A percentile compares a stretch with the other conserved stretches of the same genome.
phyloP scores from a whole-genome alignment of 192 early-diverging fungal genomes.

The Mortierella antarctica region DNA sequence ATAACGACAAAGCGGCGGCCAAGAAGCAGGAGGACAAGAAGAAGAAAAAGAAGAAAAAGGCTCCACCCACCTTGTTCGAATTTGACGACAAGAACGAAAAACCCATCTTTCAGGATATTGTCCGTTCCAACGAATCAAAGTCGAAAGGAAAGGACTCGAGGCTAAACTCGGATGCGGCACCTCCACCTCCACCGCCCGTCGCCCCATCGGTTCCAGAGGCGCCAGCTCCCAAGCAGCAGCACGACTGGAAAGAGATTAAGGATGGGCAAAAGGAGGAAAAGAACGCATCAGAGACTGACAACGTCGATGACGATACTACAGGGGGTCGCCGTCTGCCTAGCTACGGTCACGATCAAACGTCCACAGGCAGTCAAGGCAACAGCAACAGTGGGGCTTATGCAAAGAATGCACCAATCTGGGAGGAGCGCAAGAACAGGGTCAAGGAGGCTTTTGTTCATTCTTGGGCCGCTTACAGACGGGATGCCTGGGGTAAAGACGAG shows the following conservation, averaged over 20 bases:
- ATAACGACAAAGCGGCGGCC: constrained; percentile 6
- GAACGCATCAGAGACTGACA: constrained; percentile 2
- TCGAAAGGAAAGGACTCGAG: not conserved
- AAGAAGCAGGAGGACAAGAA: constrained; percentile 15
- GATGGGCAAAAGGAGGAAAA: not conserved
- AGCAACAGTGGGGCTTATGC: not conserved
- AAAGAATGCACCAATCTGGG: constrained; percentile 48
- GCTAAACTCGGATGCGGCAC: not conserved
- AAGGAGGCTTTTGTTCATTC: constrained; percentile 76
- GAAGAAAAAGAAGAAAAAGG: constrained; percentile 41
- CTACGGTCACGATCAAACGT: not conserved
- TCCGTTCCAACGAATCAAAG: constrained; percentile 3
- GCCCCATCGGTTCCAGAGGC: constrained; percentile 1
- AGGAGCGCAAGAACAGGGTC: constrained; percentile 70
- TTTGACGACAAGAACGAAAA: constrained; percentile 11
- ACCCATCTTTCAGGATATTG: not conserved
- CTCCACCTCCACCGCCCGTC: not conserved
- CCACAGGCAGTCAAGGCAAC: not conserved
- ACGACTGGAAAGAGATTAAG: constrained; percentile 10
- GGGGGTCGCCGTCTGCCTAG: not conserved
- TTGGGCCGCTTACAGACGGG: constrained; percentile 80
- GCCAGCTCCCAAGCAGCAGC: constrained; percentile 2
- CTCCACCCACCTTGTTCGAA: constrained; percentile 36
- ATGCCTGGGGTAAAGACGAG: constrained; percentile 88
- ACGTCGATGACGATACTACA: not conserved